Evolutionary conservation across 78 protist species (phyloP), one percentile per base, ranked within the genome.

Genomic region (Dictyostelium intermedium): DNA sequence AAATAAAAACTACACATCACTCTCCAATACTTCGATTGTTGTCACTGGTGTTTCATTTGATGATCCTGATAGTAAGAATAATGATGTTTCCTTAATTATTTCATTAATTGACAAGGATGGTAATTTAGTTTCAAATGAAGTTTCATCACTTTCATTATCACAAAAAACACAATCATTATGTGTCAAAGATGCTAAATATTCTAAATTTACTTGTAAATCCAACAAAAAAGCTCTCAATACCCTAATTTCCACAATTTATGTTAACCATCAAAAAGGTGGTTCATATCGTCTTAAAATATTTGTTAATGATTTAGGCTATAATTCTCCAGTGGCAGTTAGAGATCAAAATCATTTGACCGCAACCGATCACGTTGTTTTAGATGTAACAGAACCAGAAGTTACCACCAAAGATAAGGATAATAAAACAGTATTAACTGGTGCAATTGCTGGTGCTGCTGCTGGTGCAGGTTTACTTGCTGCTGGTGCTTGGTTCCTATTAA

Each of bases 371-470:
- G 50, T 78, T 18, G 47, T 27, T 0, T 41, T 87, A 2, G 2
- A 5, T 4, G 69, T 87, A 27, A 50, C 73, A 20, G 16, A 5
- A 66, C 60, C 78, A 4, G 85, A 30, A 11, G 77, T 79, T 14
- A 66, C 74, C 9, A 27, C 47, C 1, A 70, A 32, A 27, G 66
- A 60, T 3, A 35, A 53, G 5, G 69, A 41, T 79, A 89, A 89
- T 85, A 89, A 60, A 34, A 89, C 94, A 10, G 87, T 89, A 13
- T 78, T 89, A n/a, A 60, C 87, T 11, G 87, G 82, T n/a, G 94
- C 94, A 20, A 89, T 89, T 35, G 94, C 94, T 35, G 94, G 78
- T 80, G 86, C 94, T 0, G 87, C 77, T 1, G 94, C 35, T 70
- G 94, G 78, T 66, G 94, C 94, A 27, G 94, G 73, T 23, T 70